Evolutionary conservation across 2,329 filamentous ascomycete genomes (phyloP).

Genomic region (Colletotrichum sojae): DNA sequence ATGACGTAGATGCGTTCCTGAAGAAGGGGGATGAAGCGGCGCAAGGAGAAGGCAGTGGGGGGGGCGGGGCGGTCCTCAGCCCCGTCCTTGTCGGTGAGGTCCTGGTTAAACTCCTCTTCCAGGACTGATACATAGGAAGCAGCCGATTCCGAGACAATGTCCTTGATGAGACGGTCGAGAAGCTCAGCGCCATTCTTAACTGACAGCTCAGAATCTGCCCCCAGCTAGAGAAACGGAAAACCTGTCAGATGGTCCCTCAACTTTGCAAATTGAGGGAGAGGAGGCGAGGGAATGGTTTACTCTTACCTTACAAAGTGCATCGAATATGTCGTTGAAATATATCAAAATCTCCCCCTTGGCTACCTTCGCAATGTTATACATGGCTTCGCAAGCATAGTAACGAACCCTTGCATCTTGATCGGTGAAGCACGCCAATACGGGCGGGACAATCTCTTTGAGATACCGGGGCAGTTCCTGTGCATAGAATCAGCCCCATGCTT

Average conservation of each 20-base stretch:
- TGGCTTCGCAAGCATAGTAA: slow-evolving; percentile 99
- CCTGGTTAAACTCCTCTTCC: slow-evolving; percentile 67
- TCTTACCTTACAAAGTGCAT: slow-evolving; percentile 92
- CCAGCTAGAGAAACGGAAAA: slow-evolving; percentile 71
- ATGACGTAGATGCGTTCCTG: slow-evolving; percentile 95
- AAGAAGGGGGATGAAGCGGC: slow-evolving; percentile 90
- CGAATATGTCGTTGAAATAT: slow-evolving; percentile 99
- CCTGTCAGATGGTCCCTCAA: no score
- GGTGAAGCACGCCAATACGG: slow-evolving; percentile 96
- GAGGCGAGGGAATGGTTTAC: no score
- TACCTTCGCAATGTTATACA: slow-evolving; percentile 99
- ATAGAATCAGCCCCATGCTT: no score
- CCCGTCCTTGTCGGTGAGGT: slow-evolving; percentile 59
- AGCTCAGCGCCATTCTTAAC: slow-evolving; percentile 99
- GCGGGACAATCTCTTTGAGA: slow-evolving; percentile 93
- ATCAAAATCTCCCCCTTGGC: slow-evolving; percentile 97
- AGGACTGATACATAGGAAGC: slow-evolving; percentile 94
- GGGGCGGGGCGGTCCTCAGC: slow-evolving; percentile 58
- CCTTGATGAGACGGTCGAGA: slow-evolving; percentile 93
- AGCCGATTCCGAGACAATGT: slow-evolving; percentile 95
- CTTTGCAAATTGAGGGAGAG: no score
- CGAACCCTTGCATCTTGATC: slow-evolving; percentile 97
- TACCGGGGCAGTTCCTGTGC: slow-evolving; percentile 89
- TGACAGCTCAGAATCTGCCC: slow-evolving; percentile 94
- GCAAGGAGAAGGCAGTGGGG: slow-evolving; percentile 92